Conservation (phyloP, 2,329 filamentous ascomycete genomes). For the Fusarium anthophilum region DNA sequence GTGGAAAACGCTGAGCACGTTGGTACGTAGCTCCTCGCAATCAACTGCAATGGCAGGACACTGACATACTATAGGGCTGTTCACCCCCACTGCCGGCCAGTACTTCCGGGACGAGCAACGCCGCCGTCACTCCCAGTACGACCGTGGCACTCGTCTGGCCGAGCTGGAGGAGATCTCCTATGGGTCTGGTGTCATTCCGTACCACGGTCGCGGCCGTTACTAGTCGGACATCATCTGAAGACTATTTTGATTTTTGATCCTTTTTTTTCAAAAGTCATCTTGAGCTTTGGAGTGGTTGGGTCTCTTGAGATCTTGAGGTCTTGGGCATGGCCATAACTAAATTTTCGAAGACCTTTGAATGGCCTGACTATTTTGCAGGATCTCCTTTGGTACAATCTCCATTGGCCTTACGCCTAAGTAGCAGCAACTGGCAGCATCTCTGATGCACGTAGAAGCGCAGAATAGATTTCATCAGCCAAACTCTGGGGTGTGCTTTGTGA, state of each 20-base stretch:
- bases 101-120: constrained; percentile 80
- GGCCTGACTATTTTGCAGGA: constrained; percentile 34
- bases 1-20: constrained; percentile 87
- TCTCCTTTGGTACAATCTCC: constrained; percentile 31
- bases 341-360: constrained; percentile 26
- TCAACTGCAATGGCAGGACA: too few species aligned
- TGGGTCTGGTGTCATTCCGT: constrained; percentile 54
- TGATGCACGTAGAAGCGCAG: constrained; percentile 24
- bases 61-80: constrained; percentile 67
- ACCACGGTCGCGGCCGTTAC: constrained; percentile 44
- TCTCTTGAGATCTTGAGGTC: constrained; percentile 8
- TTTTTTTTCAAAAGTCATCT: constrained; percentile 28
- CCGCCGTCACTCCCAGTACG: constrained; percentile 79
- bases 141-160: constrained; percentile 80
- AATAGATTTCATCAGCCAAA: constrained; percentile 12
- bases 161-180: constrained; percentile 71
- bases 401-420: constrained; percentile 11
- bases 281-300: constrained; percentile 25
- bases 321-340: constrained; percentile 24
- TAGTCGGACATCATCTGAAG: constrained; percentile 2
- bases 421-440: constrained; percentile 29
- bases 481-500: background rate
- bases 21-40: constrained; percentile 61
- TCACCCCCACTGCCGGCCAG: constrained; percentile 80
- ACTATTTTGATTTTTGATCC: constrained; percentile 20